Conservation (phyloP, 108 stramenopile genomes). For the Cyclostephanos tholiformis region DNA sequence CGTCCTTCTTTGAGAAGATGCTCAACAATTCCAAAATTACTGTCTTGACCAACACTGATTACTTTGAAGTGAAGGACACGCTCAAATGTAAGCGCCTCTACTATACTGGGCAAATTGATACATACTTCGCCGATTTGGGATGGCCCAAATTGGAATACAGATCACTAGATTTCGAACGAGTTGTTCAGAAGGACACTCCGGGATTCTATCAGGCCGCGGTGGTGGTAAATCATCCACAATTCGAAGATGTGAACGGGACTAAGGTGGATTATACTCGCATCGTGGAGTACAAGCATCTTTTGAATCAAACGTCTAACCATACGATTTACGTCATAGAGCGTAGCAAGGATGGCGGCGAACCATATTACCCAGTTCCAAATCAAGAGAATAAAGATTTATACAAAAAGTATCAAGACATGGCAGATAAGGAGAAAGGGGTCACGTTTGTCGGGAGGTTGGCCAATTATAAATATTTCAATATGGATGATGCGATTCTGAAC, state of each 20-base stretch:
- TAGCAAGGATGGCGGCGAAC: constrained; percentile 67
- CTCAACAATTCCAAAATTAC: constrained; percentile 61
- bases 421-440: constrained; percentile 63
- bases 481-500: constrained; percentile 87
- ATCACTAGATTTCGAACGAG: constrained; percentile 72
- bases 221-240: constrained; percentile 75
- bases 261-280: constrained; percentile 55
- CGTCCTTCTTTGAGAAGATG: constrained; percentile 69
- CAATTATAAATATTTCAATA: constrained; percentile 92
- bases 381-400: constrained; percentile 66
- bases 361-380: constrained; percentile 88
- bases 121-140: constrained; percentile 67
- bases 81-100: constrained; percentile 57
- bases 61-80: constrained; percentile 59
- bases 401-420: constrained; percentile 70
- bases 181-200: constrained; percentile 45
- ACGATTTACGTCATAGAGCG: constrained; percentile 64
- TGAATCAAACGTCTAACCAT: constrained; percentile 68
- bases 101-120: constrained; percentile 83
- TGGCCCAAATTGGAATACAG: constrained; percentile 83
- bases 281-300: constrained; percentile 82
- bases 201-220: constrained; percentile 56
- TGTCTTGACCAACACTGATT: constrained; percentile 65
- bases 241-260: constrained; percentile 28
- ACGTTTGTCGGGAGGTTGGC: constrained; percentile 87